A percentile compares a stretch with the other conserved stretches of the same genome.
Evolutionary conservation across 2,329 filamentous ascomycete species (phyloP).

Genomic region (Diplocarpon mali): DNA sequence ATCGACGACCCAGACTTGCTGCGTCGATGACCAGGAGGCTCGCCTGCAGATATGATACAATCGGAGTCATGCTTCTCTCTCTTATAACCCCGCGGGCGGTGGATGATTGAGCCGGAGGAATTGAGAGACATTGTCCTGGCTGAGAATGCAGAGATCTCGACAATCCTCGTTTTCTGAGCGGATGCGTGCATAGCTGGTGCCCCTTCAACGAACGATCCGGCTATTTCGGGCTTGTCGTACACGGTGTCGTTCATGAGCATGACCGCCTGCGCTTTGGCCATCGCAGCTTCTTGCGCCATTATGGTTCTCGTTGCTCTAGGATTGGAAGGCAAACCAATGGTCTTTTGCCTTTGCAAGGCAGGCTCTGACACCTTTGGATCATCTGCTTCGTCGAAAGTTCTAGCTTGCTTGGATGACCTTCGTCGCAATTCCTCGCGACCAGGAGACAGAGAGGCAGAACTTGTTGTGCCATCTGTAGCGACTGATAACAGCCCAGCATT

Average conservation of each 20-base stretch:
- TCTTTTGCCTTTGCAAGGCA: constrained; percentile 16
- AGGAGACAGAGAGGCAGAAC: constrained; percentile 26
- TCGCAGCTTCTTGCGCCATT: constrained; percentile 6
- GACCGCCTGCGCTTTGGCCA: constrained; percentile 35
- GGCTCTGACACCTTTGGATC: constrained; percentile 3
- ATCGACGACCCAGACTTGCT: constrained; percentile 40
- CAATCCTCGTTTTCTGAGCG: constrained; percentile 12
- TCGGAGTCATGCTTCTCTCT: constrained; percentile 25
- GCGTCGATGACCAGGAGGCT: constrained; percentile 33
- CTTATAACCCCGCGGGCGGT: constrained; percentile 26
- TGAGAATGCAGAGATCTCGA: constrained; percentile 11
- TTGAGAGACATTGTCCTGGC: constrained; percentile 8
- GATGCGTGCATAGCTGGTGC: constrained; percentile 28
- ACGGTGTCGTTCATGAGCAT: constrained; percentile 46
- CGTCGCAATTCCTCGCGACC: constrained; percentile 24
- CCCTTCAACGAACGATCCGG: constrained; percentile 38
- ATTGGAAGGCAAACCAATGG: constrained; percentile 21
- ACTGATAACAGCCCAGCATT: constrained; percentile 9
- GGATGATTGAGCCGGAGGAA: constrained; percentile 23
- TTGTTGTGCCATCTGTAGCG: constrained; percentile 19
- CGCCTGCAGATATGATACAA: constrained; percentile 36
- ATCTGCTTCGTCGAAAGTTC: constrained; percentile 12
- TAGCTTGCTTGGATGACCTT: constrained; percentile 22
- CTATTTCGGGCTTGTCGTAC: constrained; percentile 39
- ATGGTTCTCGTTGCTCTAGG: constrained; percentile 16